Evolutionary conservation across 2,329 filamentous ascomycete species (phyloP).

Genomic region (Trichoderma sp.): DNA sequence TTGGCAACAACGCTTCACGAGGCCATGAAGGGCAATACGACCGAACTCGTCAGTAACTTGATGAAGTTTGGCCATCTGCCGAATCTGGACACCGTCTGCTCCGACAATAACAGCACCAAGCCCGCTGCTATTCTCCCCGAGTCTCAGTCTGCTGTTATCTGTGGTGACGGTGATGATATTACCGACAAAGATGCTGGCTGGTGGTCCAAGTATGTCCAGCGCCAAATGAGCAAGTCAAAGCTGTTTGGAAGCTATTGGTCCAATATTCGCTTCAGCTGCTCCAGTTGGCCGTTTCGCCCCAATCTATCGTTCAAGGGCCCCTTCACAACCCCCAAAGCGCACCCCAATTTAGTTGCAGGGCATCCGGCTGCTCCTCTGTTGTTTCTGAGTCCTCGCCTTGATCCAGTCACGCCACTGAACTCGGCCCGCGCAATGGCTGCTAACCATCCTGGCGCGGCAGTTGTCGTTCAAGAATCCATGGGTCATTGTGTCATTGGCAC

Average conservation of each 20-base stretch:
- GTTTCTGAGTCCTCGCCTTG: not conserved
- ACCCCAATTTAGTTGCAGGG: not conserved
- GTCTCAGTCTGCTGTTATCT: not conserved
- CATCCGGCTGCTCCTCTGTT: not conserved
- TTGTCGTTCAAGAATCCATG: slow-evolving; percentile 1
- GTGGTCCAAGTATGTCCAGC: not conserved
- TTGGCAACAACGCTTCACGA: not conserved
- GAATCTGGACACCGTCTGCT: not conserved
- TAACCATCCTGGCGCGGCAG: not conserved
- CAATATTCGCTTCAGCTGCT: not conserved
- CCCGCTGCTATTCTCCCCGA: not conserved
- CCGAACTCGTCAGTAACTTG: not conserved
- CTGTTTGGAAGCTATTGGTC: not conserved
- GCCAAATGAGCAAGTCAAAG: not conserved
- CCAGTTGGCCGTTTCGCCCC: not conserved
- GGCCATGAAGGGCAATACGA: slow-evolving; percentile 3
- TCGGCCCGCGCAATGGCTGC: not conserved
- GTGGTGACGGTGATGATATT: not conserved
- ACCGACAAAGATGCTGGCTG: not conserved
- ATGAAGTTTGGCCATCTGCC: not conserved
- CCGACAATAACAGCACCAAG: not conserved
- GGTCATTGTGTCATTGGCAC: not conserved
- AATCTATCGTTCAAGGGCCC: not conserved
- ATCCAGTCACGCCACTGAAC: not conserved
- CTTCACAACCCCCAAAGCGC: not conserved